These are phyloP conservation scores for Saksenaea oblongispora DNA, from an alignment of 371 early-diverging fungal species.

Conservation along the genomic window DNA sequence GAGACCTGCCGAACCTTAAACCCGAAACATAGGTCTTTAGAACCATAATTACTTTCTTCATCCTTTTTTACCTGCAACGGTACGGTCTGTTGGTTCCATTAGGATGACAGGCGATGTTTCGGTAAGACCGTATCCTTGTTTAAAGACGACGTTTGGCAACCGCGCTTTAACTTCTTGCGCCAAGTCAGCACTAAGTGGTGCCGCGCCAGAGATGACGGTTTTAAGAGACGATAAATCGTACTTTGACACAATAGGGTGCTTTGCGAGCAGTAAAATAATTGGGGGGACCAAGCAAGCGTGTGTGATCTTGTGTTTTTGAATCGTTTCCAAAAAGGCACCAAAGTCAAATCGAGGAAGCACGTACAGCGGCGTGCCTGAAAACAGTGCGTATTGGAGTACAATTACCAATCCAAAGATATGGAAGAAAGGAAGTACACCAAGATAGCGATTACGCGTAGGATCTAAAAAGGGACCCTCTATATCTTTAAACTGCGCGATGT, in stretches of 20 bases:
- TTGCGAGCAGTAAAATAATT: slow-evolving; percentile 57
- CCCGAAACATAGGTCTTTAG: not conserved
- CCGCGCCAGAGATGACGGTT: slow-evolving; percentile 75
- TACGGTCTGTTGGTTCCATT: slow-evolving; percentile 14
- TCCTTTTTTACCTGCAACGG: slow-evolving; percentile 15
- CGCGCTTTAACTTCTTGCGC: not conserved
- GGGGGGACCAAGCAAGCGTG: slow-evolving; percentile 80
- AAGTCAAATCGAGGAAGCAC: slow-evolving; percentile 71
- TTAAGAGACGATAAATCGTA: slow-evolving; percentile 68
- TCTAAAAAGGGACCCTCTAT: slow-evolving; percentile 22
- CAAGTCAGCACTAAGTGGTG: slow-evolving; percentile 70
- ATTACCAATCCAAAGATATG: slow-evolving; percentile 77
- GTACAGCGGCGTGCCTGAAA: slow-evolving; percentile 47
- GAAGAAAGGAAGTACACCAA: slow-evolving; percentile 80
- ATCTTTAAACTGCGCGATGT: slow-evolving; percentile 57
- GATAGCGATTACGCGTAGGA: slow-evolving; percentile 17
- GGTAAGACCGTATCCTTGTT: slow-evolving; percentile 78
- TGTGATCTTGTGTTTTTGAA: slow-evolving; percentile 74
- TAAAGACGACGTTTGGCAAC: not conserved
- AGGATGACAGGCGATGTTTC: slow-evolving; percentile 55
- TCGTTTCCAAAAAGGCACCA: slow-evolving; percentile 50
- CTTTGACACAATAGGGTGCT: slow-evolving; percentile 66
- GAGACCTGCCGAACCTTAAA: slow-evolving; percentile 66
- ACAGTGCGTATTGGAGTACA: slow-evolving; percentile 28
- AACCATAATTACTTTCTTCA: slow-evolving; percentile 1